phyloP scores from a whole-genome alignment of 768 basidiomycete genomes.

The Termitomyces sp. region DNA sequence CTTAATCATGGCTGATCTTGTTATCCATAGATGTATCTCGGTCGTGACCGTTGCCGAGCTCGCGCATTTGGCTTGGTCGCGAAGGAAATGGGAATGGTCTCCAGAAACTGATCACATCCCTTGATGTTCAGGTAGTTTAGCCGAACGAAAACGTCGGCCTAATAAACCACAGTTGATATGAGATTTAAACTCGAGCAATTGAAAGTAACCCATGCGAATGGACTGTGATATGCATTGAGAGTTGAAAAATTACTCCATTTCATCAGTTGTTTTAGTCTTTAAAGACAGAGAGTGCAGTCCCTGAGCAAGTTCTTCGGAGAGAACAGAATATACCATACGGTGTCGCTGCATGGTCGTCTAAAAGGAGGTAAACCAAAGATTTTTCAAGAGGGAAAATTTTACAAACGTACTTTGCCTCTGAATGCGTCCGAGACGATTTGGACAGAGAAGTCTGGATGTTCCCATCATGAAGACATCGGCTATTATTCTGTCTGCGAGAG shows the following conservation, averaged over 20 bases:
- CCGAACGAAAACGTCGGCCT: too few species aligned
- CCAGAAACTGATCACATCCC: slow-evolving; percentile 3
- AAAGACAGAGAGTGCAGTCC: slow-evolving; percentile 80
- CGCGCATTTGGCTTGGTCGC: slow-evolving; percentile 8
- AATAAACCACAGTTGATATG: background rate
- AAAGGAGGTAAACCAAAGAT: slow-evolving; percentile 6
- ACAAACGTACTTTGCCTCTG: slow-evolving; percentile 58
- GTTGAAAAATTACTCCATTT: slow-evolving; percentile 18
- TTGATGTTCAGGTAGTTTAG: slow-evolving; percentile 1
- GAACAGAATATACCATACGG: slow-evolving; percentile 70
- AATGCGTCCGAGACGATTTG: slow-evolving; percentile 73
- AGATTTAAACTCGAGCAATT: background rate
- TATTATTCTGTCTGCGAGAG: slow-evolving; percentile 8
- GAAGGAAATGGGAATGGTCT: slow-evolving; percentile 4
- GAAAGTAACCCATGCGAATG: background rate
- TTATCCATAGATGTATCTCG: slow-evolving; percentile 18
- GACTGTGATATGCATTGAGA: background rate
- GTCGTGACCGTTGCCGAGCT: slow-evolving; percentile 12
- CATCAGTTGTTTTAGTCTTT: slow-evolving; percentile 68
- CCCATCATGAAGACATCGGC: slow-evolving; percentile 14
- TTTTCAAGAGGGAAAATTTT: background rate
- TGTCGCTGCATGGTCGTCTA: slow-evolving; percentile 80
- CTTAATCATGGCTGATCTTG: slow-evolving; percentile 9
- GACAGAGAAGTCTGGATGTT: slow-evolving; percentile 67
- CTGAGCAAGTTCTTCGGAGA: slow-evolving; percentile 66